Base-by-base conservation (phyloP, 1,284 basidiomycete genomes). In the Somion occarium region DNA sequence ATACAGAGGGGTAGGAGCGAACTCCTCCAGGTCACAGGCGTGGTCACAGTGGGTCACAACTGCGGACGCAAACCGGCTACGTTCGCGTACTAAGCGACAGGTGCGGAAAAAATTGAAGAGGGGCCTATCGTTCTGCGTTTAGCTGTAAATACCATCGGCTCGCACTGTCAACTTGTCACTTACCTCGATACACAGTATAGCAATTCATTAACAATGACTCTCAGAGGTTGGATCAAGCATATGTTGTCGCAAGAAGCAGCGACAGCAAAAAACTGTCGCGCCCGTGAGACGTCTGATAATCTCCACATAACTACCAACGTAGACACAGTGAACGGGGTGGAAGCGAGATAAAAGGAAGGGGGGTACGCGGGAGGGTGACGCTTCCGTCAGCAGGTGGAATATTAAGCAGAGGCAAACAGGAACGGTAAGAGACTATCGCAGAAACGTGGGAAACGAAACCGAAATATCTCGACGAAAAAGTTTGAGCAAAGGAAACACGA, bases 401-500 rank as follows among this genome's bases (percentile, higher is more conserved):
- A 11, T 38, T 11, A 39, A 22, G 30, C 24, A 46, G 18, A 46
- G 30, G 30, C 22, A 24, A 25, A 46, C n/a, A 34, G 25, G 44
- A 46, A 34, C 24, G 25, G 43, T 3, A 26, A 46, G 25, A 27
- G 44, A 26, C 12, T 18, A 46, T n/a, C 25, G 13, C 30, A 34
- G 44, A 46, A 13, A 20, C 22, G n/a, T 46, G 44, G 9, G 24
- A 13, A 46, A 46, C 44, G 24, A 46, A 27, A 46, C 24, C 18
- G 24, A 20, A 63, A 62, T 46, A 54, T 58, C 53, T 56, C 54
- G 53, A 53, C 49, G 54, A 56, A 50, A 61, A 51, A 56, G 48
- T 49, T 45, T 50, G 53, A 59, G 54, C 47, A 54, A 52, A 51
- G 47, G 52, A 48, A 58, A 59, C 58, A 56, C 54, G 56, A 59